Percentiles rank a stretch among this genome's conserved stretches.
These are phyloP conservation scores for Polygonum maritimum DNA, from an alignment of 148 eudicot genomes.

Conservation along the genomic window DNA sequence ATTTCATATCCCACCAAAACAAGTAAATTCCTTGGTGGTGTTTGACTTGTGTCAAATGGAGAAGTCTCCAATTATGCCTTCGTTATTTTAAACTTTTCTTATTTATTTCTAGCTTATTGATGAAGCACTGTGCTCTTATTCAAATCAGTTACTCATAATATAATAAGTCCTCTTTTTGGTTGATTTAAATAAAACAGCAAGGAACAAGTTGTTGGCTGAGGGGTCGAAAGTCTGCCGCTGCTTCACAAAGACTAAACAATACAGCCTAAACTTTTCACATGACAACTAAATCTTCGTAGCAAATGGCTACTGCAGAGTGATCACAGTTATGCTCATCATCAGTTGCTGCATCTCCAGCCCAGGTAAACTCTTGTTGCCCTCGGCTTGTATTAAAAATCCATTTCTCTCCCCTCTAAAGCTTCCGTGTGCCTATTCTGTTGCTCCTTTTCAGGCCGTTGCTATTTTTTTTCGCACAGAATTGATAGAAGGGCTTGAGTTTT, in stretches of 20 bases:
- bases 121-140: neutral
- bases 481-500: neutral
- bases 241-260: neutral
- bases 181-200: conserved; percentile 18
- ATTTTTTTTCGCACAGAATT: neutral
- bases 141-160: neutral
- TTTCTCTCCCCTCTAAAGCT: neutral
- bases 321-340: neutral
- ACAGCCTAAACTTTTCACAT: neutral
- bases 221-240: conserved; percentile 26
- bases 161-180: neutral
- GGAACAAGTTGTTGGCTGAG: conserved; percentile 50
- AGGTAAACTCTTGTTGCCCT: neutral
- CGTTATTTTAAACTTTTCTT: neutral
- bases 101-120: neutral
- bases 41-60: neutral
- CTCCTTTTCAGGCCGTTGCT: neutral
- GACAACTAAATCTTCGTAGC: conserved; percentile 16
- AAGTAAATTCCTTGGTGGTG: neutral
- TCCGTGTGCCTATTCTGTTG: neutral
- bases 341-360: neutral
- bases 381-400: neutral
- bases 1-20: neutral
- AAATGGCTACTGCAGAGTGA: conserved; percentile 11
- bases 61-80: neutral